Evolutionary conservation across 2,329 filamentous ascomycete genomes (phyloP).

Genomic region (Thyridium curvatum): DNA sequence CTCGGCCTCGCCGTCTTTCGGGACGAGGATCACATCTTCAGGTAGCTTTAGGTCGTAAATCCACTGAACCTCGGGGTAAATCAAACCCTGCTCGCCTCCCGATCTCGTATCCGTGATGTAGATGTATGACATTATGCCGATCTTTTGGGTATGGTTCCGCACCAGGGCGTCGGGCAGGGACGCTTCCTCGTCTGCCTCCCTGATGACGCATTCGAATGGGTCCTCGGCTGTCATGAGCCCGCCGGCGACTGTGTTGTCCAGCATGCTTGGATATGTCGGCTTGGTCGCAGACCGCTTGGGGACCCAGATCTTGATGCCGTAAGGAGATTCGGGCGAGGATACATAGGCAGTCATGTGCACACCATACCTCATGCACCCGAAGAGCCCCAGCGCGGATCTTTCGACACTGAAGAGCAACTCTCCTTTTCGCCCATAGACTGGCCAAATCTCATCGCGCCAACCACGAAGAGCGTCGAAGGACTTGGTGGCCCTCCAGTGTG

Average conservation of each 20-base stretch:
- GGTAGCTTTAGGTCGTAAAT: constrained; percentile 82
- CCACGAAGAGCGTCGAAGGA: constrained; percentile 69
- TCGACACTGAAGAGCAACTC: constrained; percentile 69
- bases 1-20: constrained; percentile 85
- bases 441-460: constrained; percentile 78
- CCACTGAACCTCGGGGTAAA: constrained; percentile 90
- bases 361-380: constrained; percentile 73
- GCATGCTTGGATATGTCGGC: constrained; percentile 82
- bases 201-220: constrained; percentile 74
- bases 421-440: constrained; percentile 60
- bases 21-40: constrained; percentile 59
- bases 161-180: constrained; percentile 67
- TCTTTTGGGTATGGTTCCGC: constrained; percentile 47
- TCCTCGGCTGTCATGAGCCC: constrained; percentile 74
- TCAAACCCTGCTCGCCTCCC: constrained; percentile 72
- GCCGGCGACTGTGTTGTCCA: constrained; percentile 91
- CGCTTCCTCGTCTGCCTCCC: constrained; percentile 87
- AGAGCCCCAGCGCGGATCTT: constrained; percentile 64
- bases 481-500: constrained; percentile 61
- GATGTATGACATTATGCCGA: constrained; percentile 76
- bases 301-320: constrained; percentile 71
- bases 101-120: constrained; percentile 70
- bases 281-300: constrained; percentile 71
- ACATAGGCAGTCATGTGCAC: constrained; percentile 77
- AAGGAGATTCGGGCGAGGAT: constrained; percentile 30